Base-by-base conservation (phyloP, 2,329 filamentous ascomycete genomes). In the Botryotinia narcissicola region DNA sequence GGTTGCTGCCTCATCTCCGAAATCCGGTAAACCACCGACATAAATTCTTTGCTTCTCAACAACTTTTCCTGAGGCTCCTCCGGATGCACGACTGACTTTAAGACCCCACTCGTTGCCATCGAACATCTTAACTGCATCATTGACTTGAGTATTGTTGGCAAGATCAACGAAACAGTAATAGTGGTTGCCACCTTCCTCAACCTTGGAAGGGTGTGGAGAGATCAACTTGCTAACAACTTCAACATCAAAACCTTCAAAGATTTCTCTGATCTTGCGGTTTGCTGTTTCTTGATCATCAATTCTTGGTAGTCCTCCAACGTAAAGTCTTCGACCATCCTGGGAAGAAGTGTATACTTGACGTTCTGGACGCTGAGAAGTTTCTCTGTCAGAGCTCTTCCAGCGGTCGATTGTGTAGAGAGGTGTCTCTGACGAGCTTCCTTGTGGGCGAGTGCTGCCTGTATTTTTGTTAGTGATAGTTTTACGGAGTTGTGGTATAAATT, bases 151-250 rank as follows among this genome's bases (percentile, higher is more conserved):
- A 0, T 82, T 79, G 9, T 84, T 87, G 66, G 82, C 83, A 73
- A 92, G 86, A 77, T 92, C 89, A n/a, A 92, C 87, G 74, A 91
- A 92, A 77, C 88, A 88, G 80, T 89, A 91, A 81, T 91, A 87
- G 78, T 89, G 85, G 75, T 88, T 86, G 44, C 87, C 88, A 0
- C 84, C 82, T 59, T 84, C 83, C n/a, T 83, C 80, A 40, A 82
- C 83, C 73, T 85, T 90, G 78, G 81, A 88, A 78, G 83, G 89
- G 79, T 84, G 89, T 75, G 86, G 88, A 64, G 85, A 90, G 84
- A 87, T 91, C 48, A 79, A 67, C 70, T 81, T 81, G 76, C 80
- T 80, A 22, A 82, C 75, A 29, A 76, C 69, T 77, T 81, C 84
- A 81, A 85, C 80, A 16, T 85, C 81, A 75, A 84, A 87, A 0